Conservation (phyloP, 2,329 filamentous ascomycete genomes). For the Harringtonia lauricola region DNA sequence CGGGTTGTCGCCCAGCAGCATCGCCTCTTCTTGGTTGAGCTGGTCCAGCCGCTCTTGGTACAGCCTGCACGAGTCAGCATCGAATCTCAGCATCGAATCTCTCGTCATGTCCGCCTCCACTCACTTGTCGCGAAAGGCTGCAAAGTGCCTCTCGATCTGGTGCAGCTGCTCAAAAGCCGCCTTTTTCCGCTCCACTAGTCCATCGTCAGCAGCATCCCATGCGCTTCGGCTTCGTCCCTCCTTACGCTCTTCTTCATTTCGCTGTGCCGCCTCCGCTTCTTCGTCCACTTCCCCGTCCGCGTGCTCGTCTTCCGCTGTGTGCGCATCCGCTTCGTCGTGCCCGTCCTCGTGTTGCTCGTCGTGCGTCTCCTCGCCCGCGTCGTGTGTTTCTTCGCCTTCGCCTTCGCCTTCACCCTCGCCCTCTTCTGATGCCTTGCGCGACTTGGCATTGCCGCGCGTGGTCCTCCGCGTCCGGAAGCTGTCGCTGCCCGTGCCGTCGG, state of each 20-base stretch:
- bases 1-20: slow-evolving; percentile 46
- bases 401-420: background rate
- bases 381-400: slow-evolving; percentile 6
- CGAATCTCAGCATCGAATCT: too few species aligned
- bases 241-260: slow-evolving; percentile 56
- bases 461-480: slow-evolving; percentile 26
- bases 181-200: slow-evolving; percentile 63
- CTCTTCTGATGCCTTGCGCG: slow-evolving; percentile 13
- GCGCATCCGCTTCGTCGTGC: slow-evolving; percentile 14
- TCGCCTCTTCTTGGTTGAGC: slow-evolving; percentile 59
- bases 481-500: slow-evolving; percentile 22
- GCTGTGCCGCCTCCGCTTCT: slow-evolving; percentile 46
- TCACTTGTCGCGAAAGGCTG: slow-evolving; percentile 69
- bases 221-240: background rate
- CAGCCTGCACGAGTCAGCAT: slow-evolving; percentile 40
- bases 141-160: slow-evolving; percentile 80
- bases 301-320: slow-evolving; percentile 43
- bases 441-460: slow-evolving; percentile 28
- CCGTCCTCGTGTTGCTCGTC: background rate
- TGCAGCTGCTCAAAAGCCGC: slow-evolving; percentile 69
- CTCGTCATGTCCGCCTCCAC: too few species aligned
- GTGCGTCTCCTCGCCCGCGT: slow-evolving; percentile 10
- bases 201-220: background rate
- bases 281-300: slow-evolving; percentile 46
- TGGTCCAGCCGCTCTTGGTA: slow-evolving; percentile 81